phyloP scores from a whole-genome alignment of 2,329 filamentous ascomycete genomes.

The Hawksworthiomyces lignivorus region DNA sequence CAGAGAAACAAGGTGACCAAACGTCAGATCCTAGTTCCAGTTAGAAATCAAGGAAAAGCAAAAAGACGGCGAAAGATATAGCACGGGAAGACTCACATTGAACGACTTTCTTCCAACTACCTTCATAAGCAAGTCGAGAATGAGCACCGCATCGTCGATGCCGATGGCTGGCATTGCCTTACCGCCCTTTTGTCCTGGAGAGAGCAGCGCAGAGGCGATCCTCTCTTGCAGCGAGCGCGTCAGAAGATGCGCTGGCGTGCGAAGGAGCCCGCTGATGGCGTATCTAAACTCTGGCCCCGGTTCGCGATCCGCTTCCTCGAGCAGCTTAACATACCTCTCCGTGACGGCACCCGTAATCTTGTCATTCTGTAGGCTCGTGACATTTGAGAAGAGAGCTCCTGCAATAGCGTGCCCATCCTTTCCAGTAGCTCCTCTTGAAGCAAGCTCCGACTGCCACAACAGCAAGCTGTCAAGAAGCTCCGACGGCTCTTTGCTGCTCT shows the following conservation, averaged over 20 bases:
- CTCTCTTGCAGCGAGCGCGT: conserved; percentile 36
- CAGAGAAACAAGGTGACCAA: conserved; percentile 26
- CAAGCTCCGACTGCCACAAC: conserved; percentile 6
- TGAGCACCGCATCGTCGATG: conserved; percentile 24
- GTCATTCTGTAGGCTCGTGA: conserved; percentile 2
- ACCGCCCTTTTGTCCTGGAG: conserved; percentile 5
- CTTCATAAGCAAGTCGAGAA: conserved; percentile 40
- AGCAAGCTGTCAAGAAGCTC: conserved; percentile 7
- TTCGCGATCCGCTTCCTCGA: conserved; percentile 2
- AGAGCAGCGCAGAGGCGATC: conserved; percentile 29
- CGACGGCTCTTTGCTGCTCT: conserved; percentile 5
- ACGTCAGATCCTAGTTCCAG: conserved; percentile 29
- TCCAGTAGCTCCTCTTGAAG: background rate
- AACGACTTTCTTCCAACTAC: conserved; percentile 45
- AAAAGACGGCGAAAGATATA: background rate
- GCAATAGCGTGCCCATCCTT: background rate
- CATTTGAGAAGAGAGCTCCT: background rate
- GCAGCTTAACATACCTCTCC: conserved; percentile 7
- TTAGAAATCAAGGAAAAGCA: conserved; percentile 11
- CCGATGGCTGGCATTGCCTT: background rate
- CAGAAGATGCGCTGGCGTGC: conserved; percentile 31
- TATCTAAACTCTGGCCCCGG: background rate
- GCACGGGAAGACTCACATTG: conserved; percentile 1
- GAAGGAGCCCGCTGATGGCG: conserved; percentile 19
- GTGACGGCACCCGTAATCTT: conserved; percentile 1